Evolutionary conservation across 2,329 filamentous ascomycete species (phyloP).

Genomic region (Trichophyton verrucosum): DNA sequence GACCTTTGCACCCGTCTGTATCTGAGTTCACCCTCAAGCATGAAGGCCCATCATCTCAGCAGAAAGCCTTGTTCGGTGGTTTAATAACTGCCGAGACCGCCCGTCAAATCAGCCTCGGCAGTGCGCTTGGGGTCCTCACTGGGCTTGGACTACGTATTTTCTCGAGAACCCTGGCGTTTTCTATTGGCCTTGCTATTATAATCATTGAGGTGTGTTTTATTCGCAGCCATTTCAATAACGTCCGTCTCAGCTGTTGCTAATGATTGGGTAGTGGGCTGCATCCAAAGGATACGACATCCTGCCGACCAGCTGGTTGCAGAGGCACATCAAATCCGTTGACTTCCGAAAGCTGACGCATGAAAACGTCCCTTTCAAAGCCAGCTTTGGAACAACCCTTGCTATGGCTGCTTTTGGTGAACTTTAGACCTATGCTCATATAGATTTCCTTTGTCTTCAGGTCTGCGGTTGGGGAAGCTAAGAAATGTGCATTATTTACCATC

Average conservation of each 20-base stretch:
- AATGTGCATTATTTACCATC: background rate
- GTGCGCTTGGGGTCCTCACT: constrained; percentile 32
- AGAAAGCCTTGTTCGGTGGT: constrained; percentile 13
- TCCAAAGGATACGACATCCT: constrained; percentile 36
- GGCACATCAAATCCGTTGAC: constrained; percentile 31
- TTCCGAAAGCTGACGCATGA: constrained; percentile 27
- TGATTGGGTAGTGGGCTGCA: constrained; percentile 29
- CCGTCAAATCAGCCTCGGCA: constrained; percentile 35
- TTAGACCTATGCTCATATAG: constrained; percentile 11
- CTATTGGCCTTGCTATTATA: constrained; percentile 34
- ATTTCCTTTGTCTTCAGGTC: background rate
- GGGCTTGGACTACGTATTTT: constrained; percentile 35
- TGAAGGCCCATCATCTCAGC: constrained; percentile 10
- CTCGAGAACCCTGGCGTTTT: constrained; percentile 32
- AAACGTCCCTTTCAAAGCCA: constrained; percentile 35
- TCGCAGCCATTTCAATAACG: background rate
- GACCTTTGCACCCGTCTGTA: constrained; percentile 6
- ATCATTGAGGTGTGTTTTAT: constrained; percentile 29
- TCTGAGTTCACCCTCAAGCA: background rate
- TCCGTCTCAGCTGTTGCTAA: background rate
- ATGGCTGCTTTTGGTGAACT: constrained; percentile 36
- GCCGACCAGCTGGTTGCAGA: constrained; percentile 30
- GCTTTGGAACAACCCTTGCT: constrained; percentile 35
- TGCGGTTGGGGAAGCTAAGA: background rate
- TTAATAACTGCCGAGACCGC: constrained; percentile 26